These are phyloP conservation scores for Hypomyces perniciosus DNA, from an alignment of 2,329 filamentous ascomycete genomes.

Conservation along the genomic window DNA sequence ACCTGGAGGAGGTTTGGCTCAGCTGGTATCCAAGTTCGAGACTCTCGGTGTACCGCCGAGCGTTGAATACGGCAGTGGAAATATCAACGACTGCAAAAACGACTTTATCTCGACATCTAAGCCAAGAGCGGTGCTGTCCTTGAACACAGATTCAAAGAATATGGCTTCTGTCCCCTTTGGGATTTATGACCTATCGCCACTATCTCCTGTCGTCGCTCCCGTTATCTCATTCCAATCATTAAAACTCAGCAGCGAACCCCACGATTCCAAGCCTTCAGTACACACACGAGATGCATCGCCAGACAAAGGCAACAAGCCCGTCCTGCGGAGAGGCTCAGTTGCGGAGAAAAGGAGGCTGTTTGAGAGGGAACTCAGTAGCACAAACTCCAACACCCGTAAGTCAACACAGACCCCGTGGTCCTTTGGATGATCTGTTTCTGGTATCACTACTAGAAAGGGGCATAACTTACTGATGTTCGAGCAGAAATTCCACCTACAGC, in stretches of 20 bases:
- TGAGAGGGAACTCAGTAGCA: conserved; percentile 5
- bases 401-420: not conserved
- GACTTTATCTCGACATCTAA: not conserved
- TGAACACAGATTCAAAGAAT: not conserved
- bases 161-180: not conserved
- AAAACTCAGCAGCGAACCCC: not conserved
- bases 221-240: not conserved
- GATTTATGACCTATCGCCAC: not conserved
- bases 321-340: conserved; percentile 13
- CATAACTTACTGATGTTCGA: not conserved
- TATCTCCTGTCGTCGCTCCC: not conserved
- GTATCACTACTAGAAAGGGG: not conserved
- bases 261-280: not conserved
- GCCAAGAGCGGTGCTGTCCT: not conserved
- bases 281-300: not conserved
- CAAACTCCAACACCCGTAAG: not conserved
- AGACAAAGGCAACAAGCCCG: not conserved
- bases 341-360: conserved; percentile 21
- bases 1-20: conserved; percentile 20
- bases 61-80: not conserved
- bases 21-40: conserved; percentile 33
- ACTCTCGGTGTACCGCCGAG: conserved; percentile 20
- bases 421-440: not conserved
- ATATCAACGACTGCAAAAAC: not conserved
- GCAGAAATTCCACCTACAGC: not conserved